Percentiles rank a stretch among this genome's conserved stretches.
phyloP scores from a whole-genome alignment of 257 asterid genomes.

The Nicotiana paniculata region DNA sequence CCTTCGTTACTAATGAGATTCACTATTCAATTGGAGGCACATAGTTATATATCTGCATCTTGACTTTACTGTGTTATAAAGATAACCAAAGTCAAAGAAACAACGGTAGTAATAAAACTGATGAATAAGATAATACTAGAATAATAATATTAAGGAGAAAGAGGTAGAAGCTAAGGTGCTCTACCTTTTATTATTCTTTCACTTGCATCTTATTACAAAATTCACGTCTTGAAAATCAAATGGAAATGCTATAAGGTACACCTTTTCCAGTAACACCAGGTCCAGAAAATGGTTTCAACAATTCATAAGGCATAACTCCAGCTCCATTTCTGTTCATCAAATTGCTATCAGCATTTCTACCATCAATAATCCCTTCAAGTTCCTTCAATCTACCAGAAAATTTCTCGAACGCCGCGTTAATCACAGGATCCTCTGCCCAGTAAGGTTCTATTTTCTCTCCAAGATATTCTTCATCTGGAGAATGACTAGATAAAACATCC shows the following conservation, averaged over 20 bases:
- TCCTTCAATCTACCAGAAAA: slow-evolving; percentile 39
- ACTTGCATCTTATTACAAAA: background rate
- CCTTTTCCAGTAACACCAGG: slow-evolving; percentile 74
- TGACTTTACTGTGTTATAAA: too few relatives aligned
- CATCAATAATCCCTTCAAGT: slow-evolving; percentile 67
- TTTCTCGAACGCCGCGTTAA: slow-evolving; percentile 43
- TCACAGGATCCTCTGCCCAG: slow-evolving; percentile 34
- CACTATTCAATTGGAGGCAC: background rate
- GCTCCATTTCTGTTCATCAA: slow-evolving; percentile 65
- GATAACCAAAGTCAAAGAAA: too few relatives aligned
- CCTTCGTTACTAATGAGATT: background rate
- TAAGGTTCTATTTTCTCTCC: slow-evolving; percentile 33
- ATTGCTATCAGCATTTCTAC: slow-evolving; percentile 28
- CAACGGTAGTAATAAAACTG: too few relatives aligned
- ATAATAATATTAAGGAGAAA: too few relatives aligned
- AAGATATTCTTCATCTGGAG: slow-evolving; percentile 78
- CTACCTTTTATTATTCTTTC: background rate
- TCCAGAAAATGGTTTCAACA: slow-evolving; percentile 60
- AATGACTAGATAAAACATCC: slow-evolving; percentile 62
- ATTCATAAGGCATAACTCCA: slow-evolving; percentile 64
- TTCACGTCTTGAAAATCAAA: slow-evolving; percentile 21
- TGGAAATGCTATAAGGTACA: slow-evolving; percentile 76
- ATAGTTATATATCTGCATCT: too few relatives aligned
- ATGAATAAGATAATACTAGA: too few relatives aligned
- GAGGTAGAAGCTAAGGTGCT: too few relatives aligned